A percentile compares a stretch with the other conserved stretches of the same genome.
Conservation (phyloP, 2,329 filamentous ascomycete species). For the Venturiaceae sp. region DNA sequence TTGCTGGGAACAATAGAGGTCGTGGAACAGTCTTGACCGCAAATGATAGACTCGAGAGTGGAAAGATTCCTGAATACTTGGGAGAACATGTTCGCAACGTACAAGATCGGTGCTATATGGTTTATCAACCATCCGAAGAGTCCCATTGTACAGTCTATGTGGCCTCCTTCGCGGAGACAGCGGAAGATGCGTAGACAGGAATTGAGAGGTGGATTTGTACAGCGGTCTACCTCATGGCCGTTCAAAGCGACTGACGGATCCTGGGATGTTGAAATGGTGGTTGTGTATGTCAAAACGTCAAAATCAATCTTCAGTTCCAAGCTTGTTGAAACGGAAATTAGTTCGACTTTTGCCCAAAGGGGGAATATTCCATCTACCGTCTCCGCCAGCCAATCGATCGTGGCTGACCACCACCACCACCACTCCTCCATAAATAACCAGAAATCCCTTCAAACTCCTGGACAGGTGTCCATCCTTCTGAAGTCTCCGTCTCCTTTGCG, state of each 20-base stretch:
- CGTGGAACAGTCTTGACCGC: background rate
- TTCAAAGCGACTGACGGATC: background rate
- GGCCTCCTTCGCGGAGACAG: background rate
- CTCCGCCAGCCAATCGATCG: no score
- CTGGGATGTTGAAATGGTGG: background rate
- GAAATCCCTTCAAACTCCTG: no score
- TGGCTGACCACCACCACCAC: no score
- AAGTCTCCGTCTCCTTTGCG: no score
- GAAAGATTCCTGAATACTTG: background rate
- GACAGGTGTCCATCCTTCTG: no score
- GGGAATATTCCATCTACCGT: no score
- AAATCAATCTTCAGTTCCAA: no score
- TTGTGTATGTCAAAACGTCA: background rate
- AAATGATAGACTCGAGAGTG: background rate
- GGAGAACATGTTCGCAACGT: slow-evolving; percentile 8
- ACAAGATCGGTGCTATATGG: slow-evolving; percentile 28
- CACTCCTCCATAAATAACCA: no score
- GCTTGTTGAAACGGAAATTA: no score
- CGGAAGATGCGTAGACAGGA: background rate
- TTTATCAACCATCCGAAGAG: slow-evolving; percentile 24
- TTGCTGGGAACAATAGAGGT: background rate
- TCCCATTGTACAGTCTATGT: slow-evolving; percentile 18
- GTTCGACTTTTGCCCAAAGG: no score
- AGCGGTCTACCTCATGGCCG: background rate
- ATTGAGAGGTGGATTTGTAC: background rate